Evolutionary conservation across 2,329 filamentous ascomycete genomes (phyloP).

Genomic region (Hypoxylon rubiginosum): DNA sequence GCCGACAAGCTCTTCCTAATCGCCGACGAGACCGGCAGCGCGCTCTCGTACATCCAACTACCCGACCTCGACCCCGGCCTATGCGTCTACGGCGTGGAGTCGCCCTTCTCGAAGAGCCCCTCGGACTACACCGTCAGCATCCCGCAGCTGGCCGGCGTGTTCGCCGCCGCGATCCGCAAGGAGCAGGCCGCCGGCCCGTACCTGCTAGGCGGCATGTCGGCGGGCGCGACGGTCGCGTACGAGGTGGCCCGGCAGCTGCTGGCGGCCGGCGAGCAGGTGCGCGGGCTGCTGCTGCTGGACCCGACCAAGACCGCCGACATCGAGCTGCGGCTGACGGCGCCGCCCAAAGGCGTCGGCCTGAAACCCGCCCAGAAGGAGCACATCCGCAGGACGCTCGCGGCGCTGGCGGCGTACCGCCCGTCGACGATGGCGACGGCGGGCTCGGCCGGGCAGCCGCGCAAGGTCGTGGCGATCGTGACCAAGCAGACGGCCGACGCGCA

Average conservation of each 20-base stretch:
- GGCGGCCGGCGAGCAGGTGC: constrained; percentile 27
- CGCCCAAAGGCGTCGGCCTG: not conserved
- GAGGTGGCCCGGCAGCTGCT: constrained; percentile 50
- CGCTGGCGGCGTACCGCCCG: not conserved
- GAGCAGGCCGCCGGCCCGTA: constrained; percentile 55
- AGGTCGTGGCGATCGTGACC: not conserved
- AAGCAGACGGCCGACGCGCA: not conserved
- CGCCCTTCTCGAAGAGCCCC: constrained; percentile 43
- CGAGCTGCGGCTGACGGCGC: not conserved
- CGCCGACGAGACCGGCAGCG: constrained; percentile 44
- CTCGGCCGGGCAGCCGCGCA: not conserved
- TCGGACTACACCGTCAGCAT: constrained; percentile 30
- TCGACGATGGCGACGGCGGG: not conserved
- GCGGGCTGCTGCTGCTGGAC: not conserved
- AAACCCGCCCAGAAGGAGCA: constrained; percentile 1
- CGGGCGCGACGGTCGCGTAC: constrained; percentile 55
- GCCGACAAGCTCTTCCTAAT: constrained; percentile 41
- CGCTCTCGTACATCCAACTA: constrained; percentile 43
- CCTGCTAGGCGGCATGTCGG: constrained; percentile 55
- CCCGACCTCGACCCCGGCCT: constrained; percentile 35
- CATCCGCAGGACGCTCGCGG: not conserved
- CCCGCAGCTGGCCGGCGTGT: constrained; percentile 34
- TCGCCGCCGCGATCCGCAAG: constrained; percentile 35
- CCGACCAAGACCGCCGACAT: not conserved
- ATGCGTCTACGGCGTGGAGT: constrained; percentile 46